Conservation (phyloP, 352 stramenopile genomes). For the Phytopythium kandeliae region DNA sequence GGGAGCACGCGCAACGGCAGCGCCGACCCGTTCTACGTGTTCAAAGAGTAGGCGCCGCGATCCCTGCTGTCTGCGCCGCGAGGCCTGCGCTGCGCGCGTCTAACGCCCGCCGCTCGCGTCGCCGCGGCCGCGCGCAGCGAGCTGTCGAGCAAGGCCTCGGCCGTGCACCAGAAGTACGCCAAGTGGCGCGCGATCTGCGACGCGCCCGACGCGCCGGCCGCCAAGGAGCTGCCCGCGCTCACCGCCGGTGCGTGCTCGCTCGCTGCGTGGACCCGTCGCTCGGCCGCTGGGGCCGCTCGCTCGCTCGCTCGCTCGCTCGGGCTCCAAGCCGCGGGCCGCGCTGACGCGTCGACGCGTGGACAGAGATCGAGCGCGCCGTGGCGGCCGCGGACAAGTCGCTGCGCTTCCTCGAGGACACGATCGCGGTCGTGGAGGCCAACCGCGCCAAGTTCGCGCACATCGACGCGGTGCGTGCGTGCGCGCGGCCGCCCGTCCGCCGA, state of each 20-base stretch:
- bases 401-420: conserved; percentile 79
- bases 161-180: conserved; percentile 59
- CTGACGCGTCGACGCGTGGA: too few relatives aligned
- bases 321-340: too few relatives aligned
- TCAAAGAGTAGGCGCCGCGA: conserved; percentile 49
- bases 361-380: conserved; percentile 57
- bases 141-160: conserved; percentile 68
- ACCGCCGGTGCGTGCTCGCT: conserved; percentile 45
- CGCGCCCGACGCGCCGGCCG: conserved; percentile 25
- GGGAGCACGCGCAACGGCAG: conserved; percentile 13
- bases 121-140: conserved; percentile 27
- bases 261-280: too few relatives aligned
- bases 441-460: conserved; percentile 80
- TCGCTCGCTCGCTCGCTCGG: too few relatives aligned
- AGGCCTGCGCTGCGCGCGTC: not conserved
- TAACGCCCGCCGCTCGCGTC: not conserved
- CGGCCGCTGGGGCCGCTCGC: too few relatives aligned
- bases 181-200: conserved; percentile 61
- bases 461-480: conserved; percentile 31
- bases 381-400: conserved; percentile 61
- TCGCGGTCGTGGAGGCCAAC: conserved; percentile 78
- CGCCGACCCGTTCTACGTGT: conserved; percentile 79
- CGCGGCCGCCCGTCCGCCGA: too few relatives aligned
- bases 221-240: conserved; percentile 49
- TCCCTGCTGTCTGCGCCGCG: not conserved